Percentiles rank a stretch among this genome's conserved stretches.
phyloP scores from a whole-genome alignment of 2,329 filamentous ascomycete genomes.

The Neocucurbitaria cava region DNA sequence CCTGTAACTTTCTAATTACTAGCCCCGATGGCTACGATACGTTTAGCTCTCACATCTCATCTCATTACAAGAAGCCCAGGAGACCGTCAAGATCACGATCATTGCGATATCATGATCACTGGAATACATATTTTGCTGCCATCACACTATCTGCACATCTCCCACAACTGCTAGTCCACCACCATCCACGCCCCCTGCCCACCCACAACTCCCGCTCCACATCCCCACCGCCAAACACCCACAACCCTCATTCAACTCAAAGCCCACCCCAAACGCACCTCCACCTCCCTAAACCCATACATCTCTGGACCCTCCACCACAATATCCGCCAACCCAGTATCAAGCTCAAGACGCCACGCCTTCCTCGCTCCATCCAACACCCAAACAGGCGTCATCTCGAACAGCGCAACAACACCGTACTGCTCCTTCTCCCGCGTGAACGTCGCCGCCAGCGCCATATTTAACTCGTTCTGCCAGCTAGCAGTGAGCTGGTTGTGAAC shows the following conservation, averaged over 20 bases:
- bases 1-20: no score
- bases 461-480: slow-evolving; percentile 10
- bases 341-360: slow-evolving; percentile 20
- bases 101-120: neutral
- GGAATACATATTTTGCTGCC: neutral
- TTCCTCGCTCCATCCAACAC: slow-evolving; percentile 3
- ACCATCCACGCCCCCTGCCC: neutral
- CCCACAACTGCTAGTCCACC: neutral
- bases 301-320: neutral
- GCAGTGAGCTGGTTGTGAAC: neutral
- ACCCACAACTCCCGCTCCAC: neutral
- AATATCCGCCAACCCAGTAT: slow-evolving; percentile 9
- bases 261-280: neutral
- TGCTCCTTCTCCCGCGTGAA: neutral
- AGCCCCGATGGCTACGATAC: no score
- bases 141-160: neutral
- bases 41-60: no score
- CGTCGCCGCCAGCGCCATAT: slow-evolving; percentile 1
- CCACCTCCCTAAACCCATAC: slow-evolving; percentile 5
- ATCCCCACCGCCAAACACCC: slow-evolving; percentile 1
- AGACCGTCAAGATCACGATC: neutral
- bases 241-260: slow-evolving; percentile 8
- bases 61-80: no score
- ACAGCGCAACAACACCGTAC: slow-evolving; percentile 1
- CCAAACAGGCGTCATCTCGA: slow-evolving; percentile 18